These are phyloP conservation scores for Calycina herbarum DNA, from an alignment of 2,329 filamentous ascomycete species.

Conservation along the genomic window DNA sequence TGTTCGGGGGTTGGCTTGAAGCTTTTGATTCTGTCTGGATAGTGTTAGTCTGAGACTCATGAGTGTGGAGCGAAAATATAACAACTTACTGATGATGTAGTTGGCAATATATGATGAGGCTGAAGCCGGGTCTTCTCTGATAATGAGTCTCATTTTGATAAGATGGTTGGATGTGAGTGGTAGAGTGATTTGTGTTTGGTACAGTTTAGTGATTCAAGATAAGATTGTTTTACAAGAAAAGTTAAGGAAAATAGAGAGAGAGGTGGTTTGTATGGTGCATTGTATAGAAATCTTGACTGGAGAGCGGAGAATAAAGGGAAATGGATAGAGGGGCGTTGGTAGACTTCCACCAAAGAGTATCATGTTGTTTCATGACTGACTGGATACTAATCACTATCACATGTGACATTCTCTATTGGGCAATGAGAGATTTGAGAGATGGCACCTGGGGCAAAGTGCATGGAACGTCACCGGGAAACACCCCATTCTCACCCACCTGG, in stretches of 20 bases:
- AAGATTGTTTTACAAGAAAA: not conserved
- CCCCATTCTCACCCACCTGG: constrained; percentile 15
- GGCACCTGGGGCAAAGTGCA: constrained; percentile 6
- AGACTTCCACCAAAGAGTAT: not conserved
- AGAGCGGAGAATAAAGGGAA: constrained; percentile 5
- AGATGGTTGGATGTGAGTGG: not conserved
- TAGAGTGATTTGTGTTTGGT: not conserved
- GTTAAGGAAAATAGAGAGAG: not conserved
- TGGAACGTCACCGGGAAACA: constrained; percentile 20
- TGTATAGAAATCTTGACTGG: not conserved
- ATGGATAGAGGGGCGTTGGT: constrained; percentile 10
- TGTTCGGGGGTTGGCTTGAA: constrained; percentile 71
- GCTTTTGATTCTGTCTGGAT: constrained; percentile 69
- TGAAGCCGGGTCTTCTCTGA: constrained; percentile 67
- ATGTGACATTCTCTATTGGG: constrained; percentile 18
- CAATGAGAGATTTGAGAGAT: not conserved
- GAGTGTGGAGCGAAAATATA: constrained; percentile 9
- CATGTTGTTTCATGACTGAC: constrained; percentile 9
- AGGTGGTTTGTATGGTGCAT: not conserved
- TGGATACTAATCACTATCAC: constrained; percentile 7
- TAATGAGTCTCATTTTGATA: constrained; percentile 72
- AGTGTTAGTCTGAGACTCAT: constrained; percentile 12
- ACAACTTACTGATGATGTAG: constrained; percentile 68
- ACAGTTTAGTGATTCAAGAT: not conserved
- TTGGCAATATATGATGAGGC: constrained; percentile 77